Evolutionary conservation across 2,329 filamentous ascomycete genomes (phyloP), one percentile per base, ranked within the genome.

Genomic region (Myrmaecium sp.): DNA sequence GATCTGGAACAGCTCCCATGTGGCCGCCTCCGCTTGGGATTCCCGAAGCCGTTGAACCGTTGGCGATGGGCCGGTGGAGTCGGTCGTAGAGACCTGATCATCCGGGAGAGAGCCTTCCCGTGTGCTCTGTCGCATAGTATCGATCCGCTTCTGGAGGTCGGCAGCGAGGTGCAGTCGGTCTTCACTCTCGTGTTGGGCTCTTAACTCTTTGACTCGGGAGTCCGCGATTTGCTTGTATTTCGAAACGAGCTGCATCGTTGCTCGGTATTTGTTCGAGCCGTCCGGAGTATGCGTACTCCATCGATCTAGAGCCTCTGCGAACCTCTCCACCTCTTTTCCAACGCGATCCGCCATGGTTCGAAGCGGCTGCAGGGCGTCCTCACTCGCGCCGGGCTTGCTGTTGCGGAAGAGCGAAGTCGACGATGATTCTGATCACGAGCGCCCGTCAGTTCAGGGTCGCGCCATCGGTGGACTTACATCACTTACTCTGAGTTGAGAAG

Each of bases 11-110:
- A 95, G 61, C 43, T 91, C 74, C 89, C 89, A 98, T 0, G 83
- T 89, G 41, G 91, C 81, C 21, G 74, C 70, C 52, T 98, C 89
- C 36, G 77, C 66, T 49, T 91, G 73, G 63, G 82, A 76, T 30
- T 69, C 66, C 42, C 65, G 60, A 8, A 75, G 44, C 33, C 69
- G 63, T 28, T 61, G 46, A 12, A 61, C 43, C 22, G 48, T 53
- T 17, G 53, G 37, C n/a, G 41, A 42, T 17, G 44, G n/a, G n/a
- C n/a, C n/a, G n/a, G n/a, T n/a, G 6, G 21, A 32, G 31, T n/a
- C 12, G 4, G 31, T 33, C 12, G 31, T 23, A 6, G 37, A 38
- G 9, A 41, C 29, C 5, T 33, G 30, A 4, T 33, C 34, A 3
- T 43, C 38, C 13, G 40, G 42, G 36, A 49, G 41, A 17, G 33